phyloP scores from a whole-genome alignment of 106 monocot genomes.

The Agapanthus africanus region DNA sequence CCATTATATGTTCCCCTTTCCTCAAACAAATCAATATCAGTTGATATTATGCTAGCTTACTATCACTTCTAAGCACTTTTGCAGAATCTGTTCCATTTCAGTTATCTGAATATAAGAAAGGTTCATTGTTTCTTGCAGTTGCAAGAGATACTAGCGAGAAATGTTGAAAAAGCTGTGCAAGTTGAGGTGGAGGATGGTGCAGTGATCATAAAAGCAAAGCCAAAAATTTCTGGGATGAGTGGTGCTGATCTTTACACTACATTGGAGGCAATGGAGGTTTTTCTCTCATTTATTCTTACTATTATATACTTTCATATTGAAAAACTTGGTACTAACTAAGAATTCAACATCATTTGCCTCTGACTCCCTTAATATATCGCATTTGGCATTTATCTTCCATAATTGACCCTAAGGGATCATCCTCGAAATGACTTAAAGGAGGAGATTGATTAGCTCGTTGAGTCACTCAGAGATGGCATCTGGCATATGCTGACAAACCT shows the following conservation, averaged over 20 bases:
- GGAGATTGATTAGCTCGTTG: too few species aligned
- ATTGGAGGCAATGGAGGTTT: slow-evolving; percentile 79
- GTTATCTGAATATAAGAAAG: not conserved
- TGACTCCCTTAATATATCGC: too few species aligned
- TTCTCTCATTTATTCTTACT: not conserved
- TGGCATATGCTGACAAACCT: too few species aligned
- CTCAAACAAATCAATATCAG: not conserved
- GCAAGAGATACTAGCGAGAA: slow-evolving; percentile 55
- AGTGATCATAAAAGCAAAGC: slow-evolving; percentile 34
- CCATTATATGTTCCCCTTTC: not conserved
- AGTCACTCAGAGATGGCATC: too few species aligned
- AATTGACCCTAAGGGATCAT: too few species aligned
- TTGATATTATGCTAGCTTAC: not conserved
- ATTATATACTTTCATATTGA: too few species aligned
- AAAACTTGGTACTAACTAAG: too few species aligned
- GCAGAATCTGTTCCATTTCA: not conserved
- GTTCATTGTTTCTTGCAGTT: slow-evolving; percentile 28
- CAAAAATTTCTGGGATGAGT: slow-evolving; percentile 5
- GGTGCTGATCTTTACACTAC: slow-evolving; percentile 35
- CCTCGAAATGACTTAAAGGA: too few species aligned
- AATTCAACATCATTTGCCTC: not conserved
- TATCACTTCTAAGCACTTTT: not conserved
- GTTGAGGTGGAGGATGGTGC: slow-evolving; percentile 45
- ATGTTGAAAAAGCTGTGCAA: slow-evolving; percentile 38
- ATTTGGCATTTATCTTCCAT: too few species aligned